phyloP scores from a whole-genome alignment of 805 yeast genomes.

The Yarrowia porcina region DNA sequence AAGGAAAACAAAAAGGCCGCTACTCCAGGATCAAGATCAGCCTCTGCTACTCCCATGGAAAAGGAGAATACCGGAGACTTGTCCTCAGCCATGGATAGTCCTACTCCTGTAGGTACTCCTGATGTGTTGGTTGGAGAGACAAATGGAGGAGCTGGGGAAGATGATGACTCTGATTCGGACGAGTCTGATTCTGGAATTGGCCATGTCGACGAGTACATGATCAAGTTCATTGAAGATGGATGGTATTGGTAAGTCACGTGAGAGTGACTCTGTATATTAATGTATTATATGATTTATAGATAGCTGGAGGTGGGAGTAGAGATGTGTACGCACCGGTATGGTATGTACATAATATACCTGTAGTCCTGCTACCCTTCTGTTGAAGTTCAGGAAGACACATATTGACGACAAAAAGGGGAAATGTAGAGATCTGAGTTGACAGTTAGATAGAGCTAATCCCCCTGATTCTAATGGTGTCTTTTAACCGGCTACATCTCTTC shows the following conservation, averaged over 20 bases:
- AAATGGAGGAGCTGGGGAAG: neutral
- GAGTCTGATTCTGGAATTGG: slow-evolving; percentile 57
- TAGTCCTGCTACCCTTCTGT: too few relatives aligned
- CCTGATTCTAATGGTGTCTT: too few relatives aligned
- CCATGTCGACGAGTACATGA: slow-evolving; percentile 96
- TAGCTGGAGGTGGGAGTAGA: too few relatives aligned
- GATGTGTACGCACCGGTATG: too few relatives aligned
- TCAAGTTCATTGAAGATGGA: slow-evolving; percentile 82
- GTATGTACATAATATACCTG: too few relatives aligned
- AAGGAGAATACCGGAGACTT: slow-evolving; percentile 24
- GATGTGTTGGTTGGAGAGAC: neutral
- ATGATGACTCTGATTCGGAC: slow-evolving; percentile 41
- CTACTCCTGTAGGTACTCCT: slow-evolving; percentile 8
- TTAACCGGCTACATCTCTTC: too few relatives aligned
- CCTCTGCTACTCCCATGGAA: slow-evolving; percentile 30
- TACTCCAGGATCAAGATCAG: slow-evolving; percentile 32
- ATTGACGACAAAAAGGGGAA: too few relatives aligned
- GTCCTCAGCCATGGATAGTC: slow-evolving; percentile 28
- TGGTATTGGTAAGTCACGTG: slow-evolving; percentile 47
- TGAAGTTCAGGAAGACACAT: too few relatives aligned
- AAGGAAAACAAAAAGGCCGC: slow-evolving; percentile 31
- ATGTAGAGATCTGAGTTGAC: too few relatives aligned
- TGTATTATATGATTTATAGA: slow-evolving; percentile 16
- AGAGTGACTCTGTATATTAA: slow-evolving; percentile 5
- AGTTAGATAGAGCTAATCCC: too few relatives aligned